Conservation (phyloP, 345 rosid genomes). For the Hypericum androsaemum region DNA sequence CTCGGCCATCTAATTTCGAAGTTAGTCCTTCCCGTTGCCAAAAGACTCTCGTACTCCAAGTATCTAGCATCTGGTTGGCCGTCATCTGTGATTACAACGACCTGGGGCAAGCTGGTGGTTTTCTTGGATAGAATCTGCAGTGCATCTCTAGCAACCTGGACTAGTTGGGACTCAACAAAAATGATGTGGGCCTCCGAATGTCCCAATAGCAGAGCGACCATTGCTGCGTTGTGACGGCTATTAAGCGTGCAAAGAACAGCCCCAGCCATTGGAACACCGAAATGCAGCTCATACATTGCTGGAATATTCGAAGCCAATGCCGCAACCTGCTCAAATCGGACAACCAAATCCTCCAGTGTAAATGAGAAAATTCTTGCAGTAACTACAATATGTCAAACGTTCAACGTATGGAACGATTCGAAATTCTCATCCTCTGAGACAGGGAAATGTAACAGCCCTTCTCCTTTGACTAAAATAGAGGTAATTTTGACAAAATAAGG, state of each 20-base stretch:
- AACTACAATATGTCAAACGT: too few relatives aligned
- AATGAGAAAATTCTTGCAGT: not conserved
- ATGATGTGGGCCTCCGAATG: constrained; percentile 49
- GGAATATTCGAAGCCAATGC: constrained; percentile 51
- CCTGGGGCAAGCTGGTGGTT: constrained; percentile 26
- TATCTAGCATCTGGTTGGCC: constrained; percentile 7
- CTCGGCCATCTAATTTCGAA: constrained; percentile 31
- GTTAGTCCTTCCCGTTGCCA: constrained; percentile 30
- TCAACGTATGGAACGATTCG: too few relatives aligned
- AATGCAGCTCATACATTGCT: constrained; percentile 55
- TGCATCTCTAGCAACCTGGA: constrained; percentile 36
- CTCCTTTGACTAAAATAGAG: too few relatives aligned
- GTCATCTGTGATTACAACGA: constrained; percentile 31
- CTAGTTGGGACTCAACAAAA: constrained; percentile 42
- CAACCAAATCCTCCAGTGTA: not conserved
- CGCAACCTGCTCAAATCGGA: constrained; percentile 40
- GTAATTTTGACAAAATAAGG: too few relatives aligned
- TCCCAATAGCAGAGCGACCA: constrained; percentile 33
- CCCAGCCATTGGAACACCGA: constrained; percentile 60
- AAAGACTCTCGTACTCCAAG: constrained; percentile 37
- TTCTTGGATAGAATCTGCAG: constrained; percentile 31
- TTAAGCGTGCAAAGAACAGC: constrained; percentile 53
- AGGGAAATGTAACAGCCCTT: too few relatives aligned
- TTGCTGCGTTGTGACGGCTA: constrained; percentile 40
- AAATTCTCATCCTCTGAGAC: too few relatives aligned